Conservation (phyloP, 352 stramenopile species). For the Phytopythium oedochilum region DNA sequence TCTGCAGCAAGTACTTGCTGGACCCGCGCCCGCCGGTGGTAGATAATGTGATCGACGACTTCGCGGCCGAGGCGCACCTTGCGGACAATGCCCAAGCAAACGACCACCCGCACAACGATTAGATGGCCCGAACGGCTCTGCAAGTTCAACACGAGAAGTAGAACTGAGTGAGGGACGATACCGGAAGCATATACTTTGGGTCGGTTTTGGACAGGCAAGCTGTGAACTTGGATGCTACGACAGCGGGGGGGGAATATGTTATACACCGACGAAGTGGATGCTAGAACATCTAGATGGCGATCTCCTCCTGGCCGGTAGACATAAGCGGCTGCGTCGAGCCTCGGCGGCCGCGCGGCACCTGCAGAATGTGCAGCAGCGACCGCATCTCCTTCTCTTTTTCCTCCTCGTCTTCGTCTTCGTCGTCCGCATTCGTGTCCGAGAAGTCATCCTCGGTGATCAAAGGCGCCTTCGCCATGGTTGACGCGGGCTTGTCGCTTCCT, state of each 20-base stretch:
- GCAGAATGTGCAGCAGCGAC: constrained; percentile 66
- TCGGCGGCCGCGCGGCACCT: constrained; percentile 44
- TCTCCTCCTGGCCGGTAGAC: constrained; percentile 26
- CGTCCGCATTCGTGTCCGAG: constrained; percentile 29
- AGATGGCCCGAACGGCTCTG: constrained; percentile 1
- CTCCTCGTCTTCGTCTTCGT: constrained; percentile 35
- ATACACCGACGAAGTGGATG: background rate
- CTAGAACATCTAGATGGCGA: background rate
- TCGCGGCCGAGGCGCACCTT: constrained; percentile 37
- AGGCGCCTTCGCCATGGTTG: constrained; percentile 8
- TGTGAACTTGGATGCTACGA: constrained; percentile 14
- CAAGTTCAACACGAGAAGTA: background rate
- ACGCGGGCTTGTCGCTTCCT: background rate
- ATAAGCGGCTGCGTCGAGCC: constrained; percentile 61
- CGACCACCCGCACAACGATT: constrained; percentile 53
- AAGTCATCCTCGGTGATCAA: constrained; percentile 14
- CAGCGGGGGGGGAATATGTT: constrained; percentile 13
- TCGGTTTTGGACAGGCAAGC: background rate
- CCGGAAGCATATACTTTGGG: constrained; percentile 1
- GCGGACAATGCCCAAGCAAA: constrained; percentile 24
- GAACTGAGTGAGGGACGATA: background rate
- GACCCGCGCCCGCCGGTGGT: constrained; percentile 42
- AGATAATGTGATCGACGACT: constrained; percentile 54
- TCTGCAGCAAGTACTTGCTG: constrained; percentile 53
- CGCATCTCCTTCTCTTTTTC: constrained; percentile 41